Percentiles rank a stretch among this genome's conserved stretches.
These are phyloP conservation scores for Exophiala calicioides DNA, from an alignment of 2,329 filamentous ascomycete species.

Conservation along the genomic window DNA sequence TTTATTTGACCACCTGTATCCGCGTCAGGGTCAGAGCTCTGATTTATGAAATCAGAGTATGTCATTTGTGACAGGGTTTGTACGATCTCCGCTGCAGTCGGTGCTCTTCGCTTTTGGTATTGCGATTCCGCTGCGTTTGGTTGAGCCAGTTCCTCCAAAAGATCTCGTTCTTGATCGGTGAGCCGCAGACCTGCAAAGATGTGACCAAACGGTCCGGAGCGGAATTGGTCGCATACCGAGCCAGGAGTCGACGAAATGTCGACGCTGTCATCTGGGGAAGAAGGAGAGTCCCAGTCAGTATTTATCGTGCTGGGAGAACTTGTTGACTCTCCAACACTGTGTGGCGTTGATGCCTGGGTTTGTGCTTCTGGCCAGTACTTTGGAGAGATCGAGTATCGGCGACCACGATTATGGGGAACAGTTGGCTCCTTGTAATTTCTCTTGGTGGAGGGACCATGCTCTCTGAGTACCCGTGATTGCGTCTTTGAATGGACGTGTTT, in stretches of 20 bases:
- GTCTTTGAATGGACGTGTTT: neutral
- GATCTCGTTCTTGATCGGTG: neutral
- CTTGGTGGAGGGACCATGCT: neutral
- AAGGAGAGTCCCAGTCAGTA: neutral
- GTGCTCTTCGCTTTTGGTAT: neutral
- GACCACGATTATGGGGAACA: too few relatives aligned
- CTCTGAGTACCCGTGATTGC: neutral
- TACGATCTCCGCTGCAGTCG: neutral
- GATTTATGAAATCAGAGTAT: neutral
- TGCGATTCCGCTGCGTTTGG: neutral
- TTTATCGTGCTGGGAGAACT: neutral
- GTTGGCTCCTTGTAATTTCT: neutral
- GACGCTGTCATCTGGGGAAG: neutral
- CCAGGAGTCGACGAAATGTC: neutral
- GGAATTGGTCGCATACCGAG: neutral
- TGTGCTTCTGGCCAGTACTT: neutral
- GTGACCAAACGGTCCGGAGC: neutral
- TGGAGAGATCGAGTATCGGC: neutral
- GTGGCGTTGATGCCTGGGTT: neutral
- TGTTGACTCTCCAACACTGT: neutral
- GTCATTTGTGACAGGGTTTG: constrained; percentile 1
- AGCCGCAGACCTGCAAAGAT: neutral
- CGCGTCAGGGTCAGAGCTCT: neutral
- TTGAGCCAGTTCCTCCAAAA: neutral
- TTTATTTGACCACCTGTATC: neutral